A percentile compares a stretch with the other conserved stretches of the same genome.
These are phyloP conservation scores for Mentha longifolia DNA, from an alignment of 257 asterid genomes.

Conservation along the genomic window DNA sequence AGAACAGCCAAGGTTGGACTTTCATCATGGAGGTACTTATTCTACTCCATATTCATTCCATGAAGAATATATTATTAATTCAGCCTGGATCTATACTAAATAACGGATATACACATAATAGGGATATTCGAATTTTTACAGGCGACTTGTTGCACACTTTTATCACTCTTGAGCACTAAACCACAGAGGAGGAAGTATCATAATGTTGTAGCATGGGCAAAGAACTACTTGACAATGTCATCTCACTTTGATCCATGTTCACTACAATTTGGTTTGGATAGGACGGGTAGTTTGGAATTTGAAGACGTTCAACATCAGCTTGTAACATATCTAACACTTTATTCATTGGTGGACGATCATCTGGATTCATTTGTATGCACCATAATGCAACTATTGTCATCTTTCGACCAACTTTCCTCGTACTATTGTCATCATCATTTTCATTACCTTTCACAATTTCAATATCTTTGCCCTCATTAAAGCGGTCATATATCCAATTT, in stretches of 20 bases:
- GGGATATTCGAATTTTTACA: too few relatives aligned
- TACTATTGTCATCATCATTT: not conserved
- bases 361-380: constrained; percentile 12
- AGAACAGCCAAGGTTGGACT: too few relatives aligned
- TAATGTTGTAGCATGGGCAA: constrained; percentile 1
- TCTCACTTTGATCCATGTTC: not conserved
- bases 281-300: not conserved
- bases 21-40: too few relatives aligned
- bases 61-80: not conserved
- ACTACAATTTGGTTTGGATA: too few relatives aligned
- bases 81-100: too few relatives aligned
- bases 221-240: constrained; percentile 17
- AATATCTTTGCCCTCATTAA: constrained; percentile 32
- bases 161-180: not conserved
- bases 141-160: not conserved
- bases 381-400: not conserved
- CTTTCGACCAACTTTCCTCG: constrained; percentile 8
- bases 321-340: constrained; percentile 2
- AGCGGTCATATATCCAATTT: constrained; percentile 25
- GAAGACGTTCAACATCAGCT: not conserved
- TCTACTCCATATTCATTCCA: too few relatives aligned
- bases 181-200: not conserved
- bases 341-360: constrained; percentile 2
- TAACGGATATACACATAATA: too few relatives aligned
- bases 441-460: constrained; percentile 3